phyloP scores from a whole-genome alignment of 768 basidiomycete species.

The Tricholoma sp. region DNA sequence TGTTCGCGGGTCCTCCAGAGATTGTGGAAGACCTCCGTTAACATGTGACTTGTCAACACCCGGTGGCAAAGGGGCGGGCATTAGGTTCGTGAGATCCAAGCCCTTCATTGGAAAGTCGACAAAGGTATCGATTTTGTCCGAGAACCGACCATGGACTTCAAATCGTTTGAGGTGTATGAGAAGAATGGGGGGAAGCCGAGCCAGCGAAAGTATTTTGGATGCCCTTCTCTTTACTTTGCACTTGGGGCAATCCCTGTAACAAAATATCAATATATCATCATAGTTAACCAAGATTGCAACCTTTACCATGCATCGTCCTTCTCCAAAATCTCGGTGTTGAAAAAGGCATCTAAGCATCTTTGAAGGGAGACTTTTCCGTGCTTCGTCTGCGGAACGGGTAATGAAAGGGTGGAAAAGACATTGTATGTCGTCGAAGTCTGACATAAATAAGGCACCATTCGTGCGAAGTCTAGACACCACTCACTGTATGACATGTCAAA shows the following conservation, averaged over 20 bases:
- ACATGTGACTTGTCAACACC: slow-evolving; percentile 46
- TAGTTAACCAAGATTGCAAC: not conserved
- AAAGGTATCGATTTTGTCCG: slow-evolving; percentile 93
- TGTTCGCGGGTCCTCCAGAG: slow-evolving; percentile 66
- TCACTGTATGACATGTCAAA: slow-evolving; percentile 82
- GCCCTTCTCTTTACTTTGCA: slow-evolving; percentile 89
- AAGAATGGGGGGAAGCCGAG: slow-evolving; percentile 89
- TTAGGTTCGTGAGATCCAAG: slow-evolving; percentile 68
- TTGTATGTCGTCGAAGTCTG: slow-evolving; percentile 98
- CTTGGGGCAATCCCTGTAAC: slow-evolving; percentile 84
- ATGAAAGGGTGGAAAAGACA: slow-evolving; percentile 88
- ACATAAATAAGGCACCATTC: slow-evolving; percentile 2
- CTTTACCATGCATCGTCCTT: slow-evolving; percentile 90
- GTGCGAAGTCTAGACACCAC: slow-evolving; percentile 11
- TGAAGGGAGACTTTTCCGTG: slow-evolving; percentile 64
- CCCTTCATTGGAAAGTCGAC: slow-evolving; percentile 80
- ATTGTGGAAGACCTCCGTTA: slow-evolving; percentile 37
- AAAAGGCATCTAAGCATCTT: slow-evolving; percentile 85
- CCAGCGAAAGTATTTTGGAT: slow-evolving; percentile 81
- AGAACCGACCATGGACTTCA: slow-evolving; percentile 85
- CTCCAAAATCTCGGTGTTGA: slow-evolving; percentile 85
- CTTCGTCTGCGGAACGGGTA: slow-evolving; percentile 75
- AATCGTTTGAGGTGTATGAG: slow-evolving; percentile 92
- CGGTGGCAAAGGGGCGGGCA: slow-evolving; percentile 75
- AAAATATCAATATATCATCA: not conserved